phyloP scores from a whole-genome alignment of 176 grass and related monocot species.

The Elymus sibiricus region DNA sequence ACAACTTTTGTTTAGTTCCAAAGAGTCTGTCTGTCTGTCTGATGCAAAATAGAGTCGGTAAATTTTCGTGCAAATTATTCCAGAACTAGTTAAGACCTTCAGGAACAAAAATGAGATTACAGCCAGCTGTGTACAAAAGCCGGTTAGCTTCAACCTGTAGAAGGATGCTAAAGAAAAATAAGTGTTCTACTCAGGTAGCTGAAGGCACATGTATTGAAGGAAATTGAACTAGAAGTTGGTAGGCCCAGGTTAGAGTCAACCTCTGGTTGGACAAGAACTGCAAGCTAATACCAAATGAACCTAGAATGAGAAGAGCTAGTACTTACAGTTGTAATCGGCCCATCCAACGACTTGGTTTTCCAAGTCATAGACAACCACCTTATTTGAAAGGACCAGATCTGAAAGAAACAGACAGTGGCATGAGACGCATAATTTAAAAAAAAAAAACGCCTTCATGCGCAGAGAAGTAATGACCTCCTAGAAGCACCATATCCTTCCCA shows the following conservation, averaged over 20 bases:
- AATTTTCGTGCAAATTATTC: conserved; percentile 8
- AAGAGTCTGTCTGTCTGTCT: background rate
- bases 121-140: background rate
- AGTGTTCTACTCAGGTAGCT: background rate
- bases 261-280: background rate
- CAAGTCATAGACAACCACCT: conserved; percentile 94
- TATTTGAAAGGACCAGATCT: conserved; percentile 98
- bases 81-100: background rate
- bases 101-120: conserved; percentile 2
- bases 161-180: background rate
- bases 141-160: background rate
- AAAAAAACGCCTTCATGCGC: background rate
- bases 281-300: background rate
- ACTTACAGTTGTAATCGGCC: conserved; percentile 96
- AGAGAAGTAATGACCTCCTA: conserved; percentile 67
- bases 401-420: conserved; percentile 33
- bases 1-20: background rate
- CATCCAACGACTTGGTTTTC: conserved; percentile 92
- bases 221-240: background rate
- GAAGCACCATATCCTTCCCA: conserved; percentile 89
- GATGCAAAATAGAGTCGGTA: background rate
- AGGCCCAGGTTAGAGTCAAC: no score
- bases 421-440: background rate
- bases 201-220: background rate
- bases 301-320: background rate